Percentiles rank a stretch among this genome's conserved stretches.
Conservation (phyloP, 2,329 filamentous ascomycete species). For the Scedosporium minutisporum region DNA sequence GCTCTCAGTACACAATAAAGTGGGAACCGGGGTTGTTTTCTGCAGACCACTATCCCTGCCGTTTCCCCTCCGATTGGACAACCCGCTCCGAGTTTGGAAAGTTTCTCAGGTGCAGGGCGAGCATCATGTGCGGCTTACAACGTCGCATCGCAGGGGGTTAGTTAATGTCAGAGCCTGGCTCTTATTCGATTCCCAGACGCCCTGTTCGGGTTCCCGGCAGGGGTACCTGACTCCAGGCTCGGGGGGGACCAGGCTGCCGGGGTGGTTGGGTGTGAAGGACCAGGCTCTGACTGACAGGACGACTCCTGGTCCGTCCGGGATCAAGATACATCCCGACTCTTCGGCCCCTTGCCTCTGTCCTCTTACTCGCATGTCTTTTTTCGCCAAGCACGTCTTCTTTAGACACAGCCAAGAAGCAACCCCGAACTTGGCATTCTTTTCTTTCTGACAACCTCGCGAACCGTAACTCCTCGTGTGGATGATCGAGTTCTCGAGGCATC, state of each 20-base stretch:
- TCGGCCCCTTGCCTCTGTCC: background rate
- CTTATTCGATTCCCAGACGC: background rate
- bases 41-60: background rate
- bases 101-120: background rate
- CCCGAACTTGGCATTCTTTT: no score
- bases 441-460: background rate
- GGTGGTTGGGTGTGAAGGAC: background rate
- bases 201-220: background rate
- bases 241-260: background rate
- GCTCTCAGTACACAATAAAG: no score
- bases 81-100: background rate
- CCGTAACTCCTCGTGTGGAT: background rate
- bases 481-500: background rate
- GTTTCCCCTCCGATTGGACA: background rate
- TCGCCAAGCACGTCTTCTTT: background rate
- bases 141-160: no score
- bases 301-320: background rate
- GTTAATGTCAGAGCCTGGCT: no score
- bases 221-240: background rate
- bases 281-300: background rate
- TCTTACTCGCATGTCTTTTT: background rate
- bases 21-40: no score
- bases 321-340: background rate
- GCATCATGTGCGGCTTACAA: background rate
- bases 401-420: background rate